These are phyloP conservation scores for Microcyclosporella mali DNA, from an alignment of 2,329 filamentous ascomycete genomes.

Conservation along the genomic window DNA sequence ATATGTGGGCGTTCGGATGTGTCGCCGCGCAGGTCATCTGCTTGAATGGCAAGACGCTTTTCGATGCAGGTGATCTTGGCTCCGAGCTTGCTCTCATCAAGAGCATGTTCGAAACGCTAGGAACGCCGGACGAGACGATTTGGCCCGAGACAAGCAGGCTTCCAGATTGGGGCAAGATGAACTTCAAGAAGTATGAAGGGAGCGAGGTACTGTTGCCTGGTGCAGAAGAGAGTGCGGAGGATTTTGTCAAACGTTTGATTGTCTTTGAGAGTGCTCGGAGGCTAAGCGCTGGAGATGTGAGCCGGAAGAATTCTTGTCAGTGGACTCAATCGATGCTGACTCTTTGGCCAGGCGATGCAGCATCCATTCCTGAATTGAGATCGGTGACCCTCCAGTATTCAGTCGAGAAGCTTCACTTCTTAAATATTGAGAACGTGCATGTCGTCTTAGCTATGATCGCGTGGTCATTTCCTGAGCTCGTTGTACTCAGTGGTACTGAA, in stretches of 20 bases:
- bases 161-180: conserved; percentile 79
- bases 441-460: not conserved
- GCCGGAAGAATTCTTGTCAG: not conserved
- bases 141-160: conserved; percentile 75
- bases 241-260: conserved; percentile 63
- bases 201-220: conserved; percentile 58
- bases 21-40: conserved; percentile 71
- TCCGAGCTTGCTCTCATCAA: conserved; percentile 86
- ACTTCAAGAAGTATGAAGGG: conserved; percentile 69
- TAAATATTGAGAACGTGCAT: not conserved
- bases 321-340: not conserved
- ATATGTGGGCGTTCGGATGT: conserved; percentile 84
- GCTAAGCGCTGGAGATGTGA: conserved; percentile 59
- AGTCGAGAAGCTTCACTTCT: not conserved
- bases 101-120: conserved; percentile 86
- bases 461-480: not conserved
- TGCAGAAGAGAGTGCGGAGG: conserved; percentile 52
- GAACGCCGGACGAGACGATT: conserved; percentile 69
- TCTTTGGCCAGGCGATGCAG: not conserved
- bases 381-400: not conserved
- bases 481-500: no score
- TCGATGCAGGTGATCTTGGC: conserved; percentile 82
- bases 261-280: conserved; percentile 64
- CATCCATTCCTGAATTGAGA: not conserved
- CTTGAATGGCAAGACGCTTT: conserved; percentile 56